A percentile compares a stretch with the other conserved stretches of the same genome.
Evolutionary conservation across 148 eudicot species (phyloP).

Genomic region (Simmondsia chinensis): DNA sequence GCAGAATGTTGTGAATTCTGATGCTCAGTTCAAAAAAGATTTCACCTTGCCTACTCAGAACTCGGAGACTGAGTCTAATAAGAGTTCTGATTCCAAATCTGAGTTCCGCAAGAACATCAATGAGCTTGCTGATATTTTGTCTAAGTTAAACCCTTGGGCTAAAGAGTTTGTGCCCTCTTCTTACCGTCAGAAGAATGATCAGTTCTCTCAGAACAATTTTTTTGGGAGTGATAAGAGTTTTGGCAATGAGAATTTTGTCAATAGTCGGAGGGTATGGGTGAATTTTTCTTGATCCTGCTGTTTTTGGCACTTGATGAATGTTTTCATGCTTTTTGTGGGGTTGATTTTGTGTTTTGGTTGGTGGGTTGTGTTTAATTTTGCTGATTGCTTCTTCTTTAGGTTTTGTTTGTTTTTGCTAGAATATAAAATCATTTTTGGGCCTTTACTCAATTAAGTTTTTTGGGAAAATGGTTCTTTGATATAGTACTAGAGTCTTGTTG

Average conservation of each 20-base stretch:
- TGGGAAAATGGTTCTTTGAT: too few species aligned
- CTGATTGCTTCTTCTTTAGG: background rate
- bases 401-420: slow-evolving; percentile 1
- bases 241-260: slow-evolving; percentile 28
- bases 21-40: slow-evolving; percentile 23
- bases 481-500: too few species aligned
- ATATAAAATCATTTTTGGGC: too few species aligned
- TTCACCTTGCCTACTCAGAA: slow-evolving; percentile 24
- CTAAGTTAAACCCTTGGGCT: slow-evolving; percentile 83
- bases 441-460: too few species aligned
- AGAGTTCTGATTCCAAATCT: slow-evolving; percentile 35
- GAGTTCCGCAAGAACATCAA: slow-evolving; percentile 46
- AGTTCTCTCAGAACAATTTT: slow-evolving; percentile 20
- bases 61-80: slow-evolving; percentile 28
- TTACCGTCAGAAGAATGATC: slow-evolving; percentile 30
- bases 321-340: background rate
- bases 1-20: slow-evolving; percentile 29
- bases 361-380: slow-evolving; percentile 4
- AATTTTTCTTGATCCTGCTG: background rate
- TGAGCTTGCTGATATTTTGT: slow-evolving; percentile 51
- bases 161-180: slow-evolving; percentile 77
- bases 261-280: slow-evolving; percentile 62
- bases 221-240: slow-evolving; percentile 23
- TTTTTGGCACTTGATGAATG: background rate
- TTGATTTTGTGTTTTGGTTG: slow-evolving; percentile 12